phyloP scores from a whole-genome alignment of 2,329 filamentous ascomycete species.

The Alternaria postmessia region DNA sequence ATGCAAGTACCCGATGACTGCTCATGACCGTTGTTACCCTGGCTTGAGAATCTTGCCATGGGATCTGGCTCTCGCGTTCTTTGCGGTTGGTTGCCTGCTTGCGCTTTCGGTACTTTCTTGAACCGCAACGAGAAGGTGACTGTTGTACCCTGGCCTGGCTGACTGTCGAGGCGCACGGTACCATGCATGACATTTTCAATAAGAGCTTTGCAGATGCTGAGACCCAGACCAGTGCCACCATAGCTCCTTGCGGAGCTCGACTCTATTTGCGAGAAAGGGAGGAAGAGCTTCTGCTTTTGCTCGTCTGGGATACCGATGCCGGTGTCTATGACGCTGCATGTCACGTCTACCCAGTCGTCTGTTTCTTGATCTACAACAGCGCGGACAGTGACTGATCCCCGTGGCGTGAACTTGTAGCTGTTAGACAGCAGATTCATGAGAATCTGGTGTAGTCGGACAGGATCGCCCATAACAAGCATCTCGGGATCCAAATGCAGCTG shows the following conservation, averaged over 20 bases:
- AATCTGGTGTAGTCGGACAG: conserved; percentile 61
- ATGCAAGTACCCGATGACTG: conserved; percentile 48
- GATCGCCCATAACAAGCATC: conserved; percentile 61
- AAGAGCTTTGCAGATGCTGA: conserved; percentile 94
- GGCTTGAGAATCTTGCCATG: conserved; percentile 64
- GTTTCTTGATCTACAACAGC: conserved; percentile 77
- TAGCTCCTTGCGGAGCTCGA: conserved; percentile 90
- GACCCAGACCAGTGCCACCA: conserved; percentile 86
- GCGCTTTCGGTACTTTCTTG: conserved; percentile 75
- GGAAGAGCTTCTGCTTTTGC: conserved; percentile 84
- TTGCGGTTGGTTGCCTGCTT: conserved; percentile 55
- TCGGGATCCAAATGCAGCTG: conserved; percentile 63
- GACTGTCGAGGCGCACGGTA: conserved; percentile 81
- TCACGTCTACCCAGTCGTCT: conserved; percentile 74
- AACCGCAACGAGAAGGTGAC: conserved; percentile 86
- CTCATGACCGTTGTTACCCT: conserved; percentile 55
- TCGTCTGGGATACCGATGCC: conserved; percentile 89
- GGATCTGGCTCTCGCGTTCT: conserved; percentile 58
- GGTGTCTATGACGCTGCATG: conserved; percentile 87
- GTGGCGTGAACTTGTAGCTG: conserved; percentile 91
- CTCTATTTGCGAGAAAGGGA: conserved; percentile 92
- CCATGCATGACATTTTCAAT: conserved; percentile 93
- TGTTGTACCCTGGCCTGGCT: conserved; percentile 73
- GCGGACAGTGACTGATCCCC: conserved; percentile 84
- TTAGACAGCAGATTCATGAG: conserved; percentile 87